Evolutionary conservation across 129 eudicot species (phyloP).

Genomic region (Ambrosia artemisiifolia): DNA sequence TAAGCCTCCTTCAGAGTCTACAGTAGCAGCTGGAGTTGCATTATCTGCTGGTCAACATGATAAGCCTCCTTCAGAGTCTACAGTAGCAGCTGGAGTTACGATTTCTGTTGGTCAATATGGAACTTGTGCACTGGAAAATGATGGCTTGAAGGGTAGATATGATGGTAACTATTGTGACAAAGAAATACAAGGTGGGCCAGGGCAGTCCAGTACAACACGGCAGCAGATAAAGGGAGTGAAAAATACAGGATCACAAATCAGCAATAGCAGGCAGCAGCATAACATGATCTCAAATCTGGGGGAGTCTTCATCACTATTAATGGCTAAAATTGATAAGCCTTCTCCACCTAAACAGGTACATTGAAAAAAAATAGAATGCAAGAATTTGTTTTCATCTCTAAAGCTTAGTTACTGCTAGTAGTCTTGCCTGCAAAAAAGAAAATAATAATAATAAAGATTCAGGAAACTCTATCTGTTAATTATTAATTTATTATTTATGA

Average conservation of each 20-base stretch:
- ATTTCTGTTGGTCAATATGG: constrained; percentile 2
- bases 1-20: constrained; percentile 20
- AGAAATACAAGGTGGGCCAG: constrained; percentile 19
- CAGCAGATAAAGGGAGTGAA: constrained; percentile 33
- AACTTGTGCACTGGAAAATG: constrained; percentile 24
- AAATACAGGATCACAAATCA: neutral
- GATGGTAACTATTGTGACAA: constrained; percentile 25
- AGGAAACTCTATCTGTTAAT: neutral
- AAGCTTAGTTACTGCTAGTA: neutral
- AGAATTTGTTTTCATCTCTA: constrained; percentile 13
- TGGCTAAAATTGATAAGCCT: constrained; percentile 24
- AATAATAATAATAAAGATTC: too few relatives aligned
- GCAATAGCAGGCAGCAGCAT: constrained; percentile 23
- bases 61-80: constrained; percentile 21
- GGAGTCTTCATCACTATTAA: constrained; percentile 28
- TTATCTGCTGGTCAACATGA: constrained; percentile 3
- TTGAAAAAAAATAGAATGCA: neutral
- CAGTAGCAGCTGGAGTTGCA: neutral
- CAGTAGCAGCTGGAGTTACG: neutral
- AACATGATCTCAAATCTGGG: constrained; percentile 33
- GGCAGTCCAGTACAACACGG: constrained; percentile 22
- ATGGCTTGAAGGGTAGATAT: constrained; percentile 25
- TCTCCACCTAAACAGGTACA: constrained; percentile 40
- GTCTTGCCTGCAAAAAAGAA: neutral
- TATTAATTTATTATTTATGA: neutral